A percentile compares a stretch with the other conserved stretches of the same genome.
Evolutionary conservation across 768 basidiomycete species (phyloP).

Genomic region (Russula sp.): DNA sequence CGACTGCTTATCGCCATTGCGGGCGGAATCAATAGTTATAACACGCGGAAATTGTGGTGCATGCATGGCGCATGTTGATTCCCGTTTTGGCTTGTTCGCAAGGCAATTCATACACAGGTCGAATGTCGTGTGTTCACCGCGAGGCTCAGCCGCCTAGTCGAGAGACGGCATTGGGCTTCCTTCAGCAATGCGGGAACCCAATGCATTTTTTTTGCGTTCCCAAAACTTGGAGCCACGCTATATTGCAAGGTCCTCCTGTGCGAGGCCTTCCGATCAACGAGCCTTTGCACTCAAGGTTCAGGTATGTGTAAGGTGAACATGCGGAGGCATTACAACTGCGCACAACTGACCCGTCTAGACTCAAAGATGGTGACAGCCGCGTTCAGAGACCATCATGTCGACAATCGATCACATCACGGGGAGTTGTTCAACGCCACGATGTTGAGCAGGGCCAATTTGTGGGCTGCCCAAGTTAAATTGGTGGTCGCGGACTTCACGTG

Average conservation of each 20-base stretch:
- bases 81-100: background rate
- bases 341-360: background rate
- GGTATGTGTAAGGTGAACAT: background rate
- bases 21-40: background rate
- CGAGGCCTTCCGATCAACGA: background rate
- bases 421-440: background rate
- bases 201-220: too few species aligned
- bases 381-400: background rate
- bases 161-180: background rate
- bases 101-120: too few species aligned
- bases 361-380: background rate
- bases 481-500: background rate
- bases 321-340: background rate
- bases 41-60: background rate
- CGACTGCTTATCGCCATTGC: background rate
- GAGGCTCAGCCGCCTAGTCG: background rate
- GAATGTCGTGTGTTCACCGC: background rate
- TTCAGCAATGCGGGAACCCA: too few species aligned
- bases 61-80: background rate
- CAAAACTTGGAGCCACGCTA: background rate
- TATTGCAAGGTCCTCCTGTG: background rate
- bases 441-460: background rate
- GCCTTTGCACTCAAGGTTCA: background rate
- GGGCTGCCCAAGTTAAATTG: too few species aligned
- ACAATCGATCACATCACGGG: constrained; percentile 6